phyloP scores from a whole-genome alignment of 2,329 filamentous ascomycete species.

The Fusarium foetens region DNA sequence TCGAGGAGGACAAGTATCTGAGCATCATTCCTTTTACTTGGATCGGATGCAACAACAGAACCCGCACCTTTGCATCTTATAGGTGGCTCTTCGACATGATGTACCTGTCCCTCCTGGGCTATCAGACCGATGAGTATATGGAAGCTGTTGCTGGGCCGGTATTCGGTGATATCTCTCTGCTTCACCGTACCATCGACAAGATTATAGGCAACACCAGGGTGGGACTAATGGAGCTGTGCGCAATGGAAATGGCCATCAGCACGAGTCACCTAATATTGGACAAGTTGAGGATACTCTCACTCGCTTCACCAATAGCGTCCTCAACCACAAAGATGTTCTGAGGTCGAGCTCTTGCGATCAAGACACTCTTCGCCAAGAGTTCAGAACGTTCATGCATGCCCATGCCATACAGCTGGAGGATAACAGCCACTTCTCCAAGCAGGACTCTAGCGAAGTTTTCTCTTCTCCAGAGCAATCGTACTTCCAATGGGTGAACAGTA shows the following conservation, averaged over 20 bases:
- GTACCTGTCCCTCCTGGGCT: neutral
- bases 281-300: neutral
- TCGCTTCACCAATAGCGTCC: neutral
- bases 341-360: neutral
- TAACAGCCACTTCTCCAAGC: neutral
- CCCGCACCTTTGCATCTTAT: neutral
- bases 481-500: neutral
- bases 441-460: neutral
- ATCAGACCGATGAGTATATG: conserved; percentile 3
- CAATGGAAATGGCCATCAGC: neutral
- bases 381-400: neutral
- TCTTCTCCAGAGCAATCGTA: neutral
- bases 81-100: neutral
- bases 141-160: neutral
- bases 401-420: neutral
- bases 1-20: neutral
- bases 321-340: neutral
- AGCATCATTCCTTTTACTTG: neutral
- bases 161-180: neutral
- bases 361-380: neutral
- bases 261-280: neutral
- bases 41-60: neutral
- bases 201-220: neutral
- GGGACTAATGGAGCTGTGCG: fast-evolving
- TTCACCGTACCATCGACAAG: neutral